A percentile compares a stretch with the other conserved stretches of the same genome.
Evolutionary conservation across 164 flowering plant species (phyloP).

Genomic region (Hamamelis virginiana): DNA sequence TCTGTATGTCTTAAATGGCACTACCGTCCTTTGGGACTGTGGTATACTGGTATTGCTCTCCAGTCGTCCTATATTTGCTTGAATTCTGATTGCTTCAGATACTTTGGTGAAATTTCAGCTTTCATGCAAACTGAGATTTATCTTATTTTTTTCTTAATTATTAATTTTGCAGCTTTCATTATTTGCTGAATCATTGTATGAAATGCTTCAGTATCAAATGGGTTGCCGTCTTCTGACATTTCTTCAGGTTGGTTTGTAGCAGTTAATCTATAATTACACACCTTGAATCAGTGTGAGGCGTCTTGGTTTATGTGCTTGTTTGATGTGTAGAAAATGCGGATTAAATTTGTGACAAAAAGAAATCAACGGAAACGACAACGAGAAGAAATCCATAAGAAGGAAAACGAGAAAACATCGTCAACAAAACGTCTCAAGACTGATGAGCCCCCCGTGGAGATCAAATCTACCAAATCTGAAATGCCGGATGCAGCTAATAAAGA

Average conservation of each 20-base stretch:
- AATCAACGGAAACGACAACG: constrained; percentile 68
- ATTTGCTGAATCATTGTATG: constrained; percentile 86
- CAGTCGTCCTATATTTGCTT: not conserved
- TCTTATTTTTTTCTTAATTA: not conserved
- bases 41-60: too few relatives aligned
- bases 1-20: not conserved
- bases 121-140: not conserved
- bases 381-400: constrained; percentile 50
- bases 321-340: constrained; percentile 56
- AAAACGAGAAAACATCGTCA: constrained; percentile 31
- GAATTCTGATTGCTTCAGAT: not conserved
- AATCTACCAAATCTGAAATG: constrained; percentile 26
- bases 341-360: constrained; percentile 57
- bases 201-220: constrained; percentile 98
- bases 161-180: constrained; percentile 73
- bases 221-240: constrained; percentile 71
- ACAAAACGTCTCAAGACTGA: constrained; percentile 54
- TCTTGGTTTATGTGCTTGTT: constrained; percentile 2
- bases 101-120: not conserved
- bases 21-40: not conserved
- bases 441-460: constrained; percentile 29
- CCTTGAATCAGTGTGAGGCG: not conserved
- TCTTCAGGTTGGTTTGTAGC: constrained; percentile 65
- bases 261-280: not conserved
- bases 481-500: constrained; percentile 23